phyloP scores from a whole-genome alignment of 331 rosid genomes.

The Stylosanthes scabra region DNA sequence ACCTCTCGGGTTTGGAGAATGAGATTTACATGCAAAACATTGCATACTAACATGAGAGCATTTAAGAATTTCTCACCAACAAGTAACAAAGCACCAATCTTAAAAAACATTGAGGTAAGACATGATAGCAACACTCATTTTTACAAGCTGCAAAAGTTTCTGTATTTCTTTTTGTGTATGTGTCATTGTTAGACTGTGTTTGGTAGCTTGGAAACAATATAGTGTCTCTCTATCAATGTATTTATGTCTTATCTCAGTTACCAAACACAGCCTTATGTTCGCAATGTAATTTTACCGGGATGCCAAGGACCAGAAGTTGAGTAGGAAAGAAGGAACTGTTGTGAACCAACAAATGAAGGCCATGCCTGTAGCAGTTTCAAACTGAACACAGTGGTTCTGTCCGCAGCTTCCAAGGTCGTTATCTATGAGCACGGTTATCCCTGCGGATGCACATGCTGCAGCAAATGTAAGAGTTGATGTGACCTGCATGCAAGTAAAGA shows the following conservation, averaged over 20 bases:
- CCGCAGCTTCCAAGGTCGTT: slow-evolving; percentile 75
- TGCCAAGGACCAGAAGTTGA: slow-evolving; percentile 84
- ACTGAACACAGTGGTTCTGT: slow-evolving; percentile 71
- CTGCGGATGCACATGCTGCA: slow-evolving; percentile 97
- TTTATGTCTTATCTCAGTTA: slow-evolving; percentile 22
- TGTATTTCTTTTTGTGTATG: background rate
- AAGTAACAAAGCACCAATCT: background rate
- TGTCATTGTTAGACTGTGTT: no score
- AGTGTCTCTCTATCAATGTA: background rate
- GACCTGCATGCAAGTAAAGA: slow-evolving; percentile 54
- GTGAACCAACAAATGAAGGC: slow-evolving; percentile 88
- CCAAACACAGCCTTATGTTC: no score
- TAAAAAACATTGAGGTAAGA: background rate
- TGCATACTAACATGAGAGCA: background rate
- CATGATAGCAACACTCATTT: background rate
- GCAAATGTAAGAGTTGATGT: slow-evolving; percentile 87
- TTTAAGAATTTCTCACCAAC: background rate
- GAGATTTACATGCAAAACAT: background rate
- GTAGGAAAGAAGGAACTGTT: slow-evolving; percentile 77
- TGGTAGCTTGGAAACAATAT: no score
- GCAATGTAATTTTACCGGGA: slow-evolving; percentile 31
- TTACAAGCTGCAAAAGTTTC: slow-evolving; percentile 37
- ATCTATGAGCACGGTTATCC: slow-evolving; percentile 91
- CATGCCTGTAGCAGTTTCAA: slow-evolving; percentile 90
- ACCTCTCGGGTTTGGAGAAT: background rate